phyloP scores from a whole-genome alignment of 2,329 filamentous ascomycete species.

The Nothophaeocryptopus gaeumannii region DNA sequence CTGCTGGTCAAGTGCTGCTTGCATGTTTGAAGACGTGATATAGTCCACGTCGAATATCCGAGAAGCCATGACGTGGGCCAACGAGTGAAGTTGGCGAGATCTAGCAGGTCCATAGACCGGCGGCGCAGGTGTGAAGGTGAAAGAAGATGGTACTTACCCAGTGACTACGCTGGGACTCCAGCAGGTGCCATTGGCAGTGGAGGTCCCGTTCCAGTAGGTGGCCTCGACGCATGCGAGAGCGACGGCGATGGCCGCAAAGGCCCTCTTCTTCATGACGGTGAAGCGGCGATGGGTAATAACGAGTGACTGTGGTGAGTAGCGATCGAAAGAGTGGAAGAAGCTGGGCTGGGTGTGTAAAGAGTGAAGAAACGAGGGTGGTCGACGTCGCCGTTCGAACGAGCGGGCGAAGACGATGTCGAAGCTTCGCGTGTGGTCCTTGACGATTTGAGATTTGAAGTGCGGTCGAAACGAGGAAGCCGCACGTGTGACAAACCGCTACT shows the following conservation, averaged over 20 bases:
- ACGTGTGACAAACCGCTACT: too few species aligned
- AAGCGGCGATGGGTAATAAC: constrained; percentile 18
- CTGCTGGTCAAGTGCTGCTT: constrained; percentile 2
- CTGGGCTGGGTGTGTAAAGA: constrained; percentile 10
- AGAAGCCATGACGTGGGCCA: too few species aligned
- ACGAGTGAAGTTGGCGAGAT: too few species aligned
- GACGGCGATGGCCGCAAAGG: constrained; percentile 13
- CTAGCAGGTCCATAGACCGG: too few species aligned
- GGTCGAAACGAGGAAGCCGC: too few species aligned
- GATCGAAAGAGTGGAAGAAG: constrained; percentile 15
- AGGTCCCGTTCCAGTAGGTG: constrained; percentile 14
- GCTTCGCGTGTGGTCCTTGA: too few species aligned
- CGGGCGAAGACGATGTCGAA: too few species aligned
- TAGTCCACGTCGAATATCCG: too few species aligned
- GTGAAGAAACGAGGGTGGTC: constrained; percentile 4
- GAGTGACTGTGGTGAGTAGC: constrained; percentile 29
- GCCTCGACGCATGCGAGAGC: constrained; percentile 9
- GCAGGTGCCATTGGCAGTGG: constrained; percentile 8
- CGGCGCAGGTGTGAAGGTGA: background rate
- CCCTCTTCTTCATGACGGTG: constrained; percentile 19
- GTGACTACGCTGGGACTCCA: constrained; percentile 12
- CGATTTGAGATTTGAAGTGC: too few species aligned
- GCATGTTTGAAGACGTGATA: background rate
- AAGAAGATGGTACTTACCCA: constrained; percentile 15
- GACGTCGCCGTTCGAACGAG: too few species aligned